Evolutionary conservation across 2,329 filamentous ascomycete genomes (phyloP).

Genomic region (Rutstroemia sp.): DNA sequence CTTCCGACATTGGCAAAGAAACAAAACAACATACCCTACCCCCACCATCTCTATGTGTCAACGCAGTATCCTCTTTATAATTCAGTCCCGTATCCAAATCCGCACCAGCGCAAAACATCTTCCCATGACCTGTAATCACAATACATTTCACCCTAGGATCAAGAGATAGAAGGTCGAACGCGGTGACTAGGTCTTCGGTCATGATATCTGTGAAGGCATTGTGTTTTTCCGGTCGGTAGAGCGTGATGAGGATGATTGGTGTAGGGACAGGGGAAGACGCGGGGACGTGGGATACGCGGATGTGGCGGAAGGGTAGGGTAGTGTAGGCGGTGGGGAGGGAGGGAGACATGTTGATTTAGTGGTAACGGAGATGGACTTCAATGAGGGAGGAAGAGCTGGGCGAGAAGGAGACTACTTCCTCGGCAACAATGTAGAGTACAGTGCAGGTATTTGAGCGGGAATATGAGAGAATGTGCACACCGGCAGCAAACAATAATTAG

Average conservation of each 20-base stretch:
- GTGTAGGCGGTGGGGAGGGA: slow-evolving; percentile 33
- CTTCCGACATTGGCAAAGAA: not conserved
- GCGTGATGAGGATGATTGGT: slow-evolving; percentile 53
- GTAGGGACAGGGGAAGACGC: slow-evolving; percentile 46
- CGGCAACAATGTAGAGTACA: no score
- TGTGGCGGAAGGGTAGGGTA: slow-evolving; percentile 35
- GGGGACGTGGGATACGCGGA: slow-evolving; percentile 44
- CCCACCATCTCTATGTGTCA: slow-evolving; percentile 39
- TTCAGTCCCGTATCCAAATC: slow-evolving; percentile 22
- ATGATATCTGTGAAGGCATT: slow-evolving; percentile 65
- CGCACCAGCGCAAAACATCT: slow-evolving; percentile 49
- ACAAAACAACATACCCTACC: slow-evolving; percentile 28
- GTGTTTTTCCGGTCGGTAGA: slow-evolving; percentile 56
- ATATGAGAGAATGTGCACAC: no score
- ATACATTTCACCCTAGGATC: slow-evolving; percentile 48
- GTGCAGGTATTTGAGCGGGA: no score
- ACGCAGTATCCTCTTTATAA: slow-evolving; percentile 15
- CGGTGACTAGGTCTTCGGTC: slow-evolving; percentile 50
- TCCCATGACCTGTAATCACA: slow-evolving; percentile 45
- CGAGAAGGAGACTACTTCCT: no score
- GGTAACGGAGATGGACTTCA: no score
- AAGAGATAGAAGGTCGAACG: slow-evolving; percentile 42
- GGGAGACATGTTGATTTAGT: not conserved
- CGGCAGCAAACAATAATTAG: no score
- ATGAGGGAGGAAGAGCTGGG: no score